phyloP scores from a whole-genome alignment of 805 yeast genomes.

The Metschnikowia borealis region DNA sequence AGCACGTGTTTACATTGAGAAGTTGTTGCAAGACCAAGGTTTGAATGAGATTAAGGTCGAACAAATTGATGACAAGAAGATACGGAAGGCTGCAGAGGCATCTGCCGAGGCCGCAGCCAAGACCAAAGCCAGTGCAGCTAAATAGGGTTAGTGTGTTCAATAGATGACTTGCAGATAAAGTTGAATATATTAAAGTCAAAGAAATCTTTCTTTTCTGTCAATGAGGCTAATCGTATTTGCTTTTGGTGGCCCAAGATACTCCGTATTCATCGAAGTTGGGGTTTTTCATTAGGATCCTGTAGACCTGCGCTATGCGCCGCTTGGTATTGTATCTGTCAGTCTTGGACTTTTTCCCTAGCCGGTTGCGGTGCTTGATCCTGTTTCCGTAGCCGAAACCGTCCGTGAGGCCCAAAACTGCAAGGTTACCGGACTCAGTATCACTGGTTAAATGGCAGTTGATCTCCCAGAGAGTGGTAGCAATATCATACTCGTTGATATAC shows the following conservation, averaged over 20 bases:
- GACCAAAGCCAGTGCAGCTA: slow-evolving; percentile 1
- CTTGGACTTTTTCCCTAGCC: slow-evolving; percentile 18
- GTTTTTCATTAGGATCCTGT: slow-evolving; percentile 16
- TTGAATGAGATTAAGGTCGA: slow-evolving; percentile 84
- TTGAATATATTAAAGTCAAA: neutral
- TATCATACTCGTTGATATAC: slow-evolving; percentile 14
- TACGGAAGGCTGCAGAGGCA: slow-evolving; percentile 40
- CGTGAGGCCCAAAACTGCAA: slow-evolving; percentile 22
- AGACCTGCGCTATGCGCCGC: slow-evolving; percentile 19
- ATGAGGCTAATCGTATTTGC: slow-evolving; percentile 13
- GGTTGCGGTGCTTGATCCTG: slow-evolving; percentile 16
- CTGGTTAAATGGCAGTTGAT: slow-evolving; percentile 20
- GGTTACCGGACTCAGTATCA: slow-evolving; percentile 20
- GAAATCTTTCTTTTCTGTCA: neutral
- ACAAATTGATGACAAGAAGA: slow-evolving; percentile 76
- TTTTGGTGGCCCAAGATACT: slow-evolving; percentile 17
- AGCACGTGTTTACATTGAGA: slow-evolving; percentile 71
- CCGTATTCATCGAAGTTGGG: slow-evolving; percentile 17
- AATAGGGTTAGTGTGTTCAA: neutral
- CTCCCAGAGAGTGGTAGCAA: slow-evolving; percentile 22
- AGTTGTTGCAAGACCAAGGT: slow-evolving; percentile 75
- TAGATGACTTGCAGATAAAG: neutral
- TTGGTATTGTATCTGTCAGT: slow-evolving; percentile 20
- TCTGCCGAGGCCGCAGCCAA: slow-evolving; percentile 14
- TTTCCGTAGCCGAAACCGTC: slow-evolving; percentile 23